Conservation (phyloP, 1,139 yeast genomes). For the Arxiozyma slooffiae region DNA sequence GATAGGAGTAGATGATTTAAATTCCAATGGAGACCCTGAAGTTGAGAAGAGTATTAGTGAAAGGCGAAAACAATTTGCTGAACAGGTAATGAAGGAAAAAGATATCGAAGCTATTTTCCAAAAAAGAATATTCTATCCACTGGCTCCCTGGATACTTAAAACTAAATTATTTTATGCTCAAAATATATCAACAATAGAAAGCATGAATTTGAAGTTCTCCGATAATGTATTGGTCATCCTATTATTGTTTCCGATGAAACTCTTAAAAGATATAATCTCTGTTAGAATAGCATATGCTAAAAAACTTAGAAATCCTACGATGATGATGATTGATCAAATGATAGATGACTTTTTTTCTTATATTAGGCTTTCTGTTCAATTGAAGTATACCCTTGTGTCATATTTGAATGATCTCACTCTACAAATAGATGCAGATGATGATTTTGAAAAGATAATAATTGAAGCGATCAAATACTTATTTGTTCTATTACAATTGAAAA, state of each 20-base stretch:
- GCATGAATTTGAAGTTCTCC: constrained; percentile 67
- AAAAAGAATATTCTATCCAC: constrained; percentile 35
- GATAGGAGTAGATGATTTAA: constrained; percentile 72
- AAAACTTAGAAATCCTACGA: constrained; percentile 73
- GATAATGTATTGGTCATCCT: constrained; percentile 52
- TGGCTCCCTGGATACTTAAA: constrained; percentile 51
- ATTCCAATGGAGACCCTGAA: constrained; percentile 16
- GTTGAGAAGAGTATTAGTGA: constrained; percentile 34
- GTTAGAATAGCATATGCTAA: constrained; percentile 71
- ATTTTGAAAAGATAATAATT: constrained; percentile 62
- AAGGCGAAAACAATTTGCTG: constrained; percentile 69
- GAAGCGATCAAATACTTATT: constrained; percentile 69
- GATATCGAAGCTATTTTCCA: constrained; percentile 62
- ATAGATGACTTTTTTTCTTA: constrained; percentile 76
- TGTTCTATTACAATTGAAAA: constrained; percentile 61
- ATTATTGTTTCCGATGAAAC: constrained; percentile 68
- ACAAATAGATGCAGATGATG: constrained; percentile 54
- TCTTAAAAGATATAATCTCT: constrained; percentile 71
- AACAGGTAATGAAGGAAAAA: constrained; percentile 74
- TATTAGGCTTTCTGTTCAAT: constrained; percentile 64
- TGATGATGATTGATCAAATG: constrained; percentile 95
- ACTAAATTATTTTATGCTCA: constrained; percentile 64
- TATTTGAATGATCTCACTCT: constrained; percentile 76
- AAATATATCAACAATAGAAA: constrained; percentile 53
- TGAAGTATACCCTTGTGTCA: constrained; percentile 59